Conservation (phyloP, 73 alveolate species). For the Diophrys sp. region DNA sequence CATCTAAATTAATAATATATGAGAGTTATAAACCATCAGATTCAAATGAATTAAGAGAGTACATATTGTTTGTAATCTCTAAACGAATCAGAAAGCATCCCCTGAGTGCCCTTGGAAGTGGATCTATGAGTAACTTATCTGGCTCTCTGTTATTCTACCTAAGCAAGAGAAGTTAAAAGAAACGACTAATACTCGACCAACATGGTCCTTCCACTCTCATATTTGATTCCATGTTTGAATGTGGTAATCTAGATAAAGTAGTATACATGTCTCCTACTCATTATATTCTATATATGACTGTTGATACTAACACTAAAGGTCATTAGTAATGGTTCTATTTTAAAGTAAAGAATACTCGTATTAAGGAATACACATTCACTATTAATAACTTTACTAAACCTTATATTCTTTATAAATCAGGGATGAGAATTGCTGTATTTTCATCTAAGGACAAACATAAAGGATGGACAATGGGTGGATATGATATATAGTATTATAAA, state of each 20-base stretch:
- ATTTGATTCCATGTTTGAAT: constrained; percentile 58
- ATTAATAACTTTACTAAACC: constrained; percentile 70
- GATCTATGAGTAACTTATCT: neutral
- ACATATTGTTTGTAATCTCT: constrained; percentile 22
- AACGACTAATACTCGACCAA: neutral
- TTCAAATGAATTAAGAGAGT: constrained; percentile 36
- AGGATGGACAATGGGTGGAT: constrained; percentile 23
- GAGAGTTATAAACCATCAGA: constrained; percentile 23
- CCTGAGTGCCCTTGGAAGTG: neutral
- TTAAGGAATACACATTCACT: constrained; percentile 60
- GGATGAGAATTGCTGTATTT: constrained; percentile 41
- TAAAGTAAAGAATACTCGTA: constrained; percentile 69
- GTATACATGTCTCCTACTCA: constrained; percentile 28
- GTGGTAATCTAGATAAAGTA: constrained; percentile 60
- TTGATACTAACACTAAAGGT: constrained; percentile 91
- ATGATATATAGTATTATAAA: constrained; percentile 14
- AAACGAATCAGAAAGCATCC: constrained; percentile 14
- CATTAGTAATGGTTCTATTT: constrained; percentile 94
- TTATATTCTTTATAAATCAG: constrained; percentile 43
- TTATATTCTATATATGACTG: constrained; percentile 68
- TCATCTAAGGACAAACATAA: neutral
- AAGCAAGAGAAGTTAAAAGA: neutral
- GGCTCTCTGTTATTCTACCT: neutral
- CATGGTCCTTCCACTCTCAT: constrained; percentile 1
- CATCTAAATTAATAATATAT: constrained; percentile 11